Percentiles rank a stretch among this genome's conserved stretches.
Conservation (phyloP, 352 stramenopile species). For the Pythium biforme region DNA sequence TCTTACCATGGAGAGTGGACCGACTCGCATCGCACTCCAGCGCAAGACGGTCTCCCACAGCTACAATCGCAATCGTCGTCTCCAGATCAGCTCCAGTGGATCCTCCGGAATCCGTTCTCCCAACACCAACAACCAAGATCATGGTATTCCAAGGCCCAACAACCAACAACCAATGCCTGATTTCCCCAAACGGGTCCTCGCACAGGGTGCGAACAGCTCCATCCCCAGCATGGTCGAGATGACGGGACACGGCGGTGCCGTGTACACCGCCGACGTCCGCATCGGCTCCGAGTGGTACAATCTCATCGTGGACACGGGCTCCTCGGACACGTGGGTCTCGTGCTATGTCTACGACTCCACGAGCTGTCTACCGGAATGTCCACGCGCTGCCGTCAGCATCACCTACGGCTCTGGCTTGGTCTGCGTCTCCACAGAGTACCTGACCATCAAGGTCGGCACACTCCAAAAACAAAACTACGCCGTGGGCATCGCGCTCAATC, state of each 20-base stretch:
- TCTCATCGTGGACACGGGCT: conserved; percentile 74
- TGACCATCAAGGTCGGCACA: conserved; percentile 45
- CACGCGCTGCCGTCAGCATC: conserved; percentile 38
- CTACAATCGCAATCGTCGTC: conserved; percentile 5
- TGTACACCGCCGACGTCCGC: conserved; percentile 63
- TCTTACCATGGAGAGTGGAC: too few relatives aligned
- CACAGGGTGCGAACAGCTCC: background rate
- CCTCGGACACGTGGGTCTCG: conserved; percentile 75
- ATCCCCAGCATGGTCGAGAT: conserved; percentile 31
- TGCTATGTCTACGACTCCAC: conserved; percentile 49
- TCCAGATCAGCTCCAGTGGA: background rate
- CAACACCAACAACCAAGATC: background rate
- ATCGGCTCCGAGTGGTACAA: conserved; percentile 42
- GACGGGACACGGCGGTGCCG: conserved; percentile 55
- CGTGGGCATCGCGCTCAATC: conserved; percentile 51
- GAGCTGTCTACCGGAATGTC: conserved; percentile 48
- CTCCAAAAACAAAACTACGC: conserved; percentile 47
- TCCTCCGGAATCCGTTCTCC: background rate
- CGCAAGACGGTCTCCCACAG: conserved; percentile 8
- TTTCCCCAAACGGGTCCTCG: background rate
- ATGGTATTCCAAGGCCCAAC: background rate
- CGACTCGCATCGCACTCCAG: conserved; percentile 9
- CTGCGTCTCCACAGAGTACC: conserved; percentile 46
- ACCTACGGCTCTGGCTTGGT: conserved; percentile 65
- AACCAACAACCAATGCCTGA: background rate